Percentiles rank a stretch among this genome's conserved stretches.
Evolutionary conservation across 2,329 filamentous ascomycete species (phyloP).

Genomic region (Claviceps purpurea): DNA sequence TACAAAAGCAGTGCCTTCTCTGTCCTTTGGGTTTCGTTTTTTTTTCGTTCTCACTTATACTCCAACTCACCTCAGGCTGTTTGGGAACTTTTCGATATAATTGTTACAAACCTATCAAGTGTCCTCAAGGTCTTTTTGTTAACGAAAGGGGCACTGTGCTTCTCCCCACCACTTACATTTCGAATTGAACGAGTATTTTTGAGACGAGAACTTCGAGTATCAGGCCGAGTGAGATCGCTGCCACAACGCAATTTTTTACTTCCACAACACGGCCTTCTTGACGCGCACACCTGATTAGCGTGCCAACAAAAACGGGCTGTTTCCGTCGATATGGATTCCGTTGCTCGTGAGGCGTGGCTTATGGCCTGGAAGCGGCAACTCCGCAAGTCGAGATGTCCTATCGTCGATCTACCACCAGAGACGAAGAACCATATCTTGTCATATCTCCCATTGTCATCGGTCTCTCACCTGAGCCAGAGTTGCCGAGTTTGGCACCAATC

Average conservation of each 20-base stretch:
- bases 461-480: not conserved
- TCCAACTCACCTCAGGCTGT: not conserved
- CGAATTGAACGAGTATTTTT: not conserved
- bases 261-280: not conserved
- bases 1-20: not conserved
- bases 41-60: too few relatives aligned
- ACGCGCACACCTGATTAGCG: not conserved
- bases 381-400: not conserved
- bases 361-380: not conserved
- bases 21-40: not conserved
- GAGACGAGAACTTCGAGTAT: not conserved
- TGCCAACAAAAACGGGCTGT: not conserved
- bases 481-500: not conserved
- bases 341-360: not conserved
- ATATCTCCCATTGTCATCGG: not conserved
- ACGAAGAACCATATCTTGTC: not conserved
- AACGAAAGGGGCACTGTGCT: not conserved
- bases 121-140: not conserved
- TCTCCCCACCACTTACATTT: not conserved
- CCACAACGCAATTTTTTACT: not conserved
- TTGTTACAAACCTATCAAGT: not conserved
- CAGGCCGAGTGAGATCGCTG: not conserved
- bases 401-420: not conserved
- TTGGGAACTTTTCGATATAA: not conserved
- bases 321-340: slow-evolving; percentile 25